Base-by-base conservation (phyloP, 2,329 filamentous ascomycete species). In the Leptodontidium sp. region DNA sequence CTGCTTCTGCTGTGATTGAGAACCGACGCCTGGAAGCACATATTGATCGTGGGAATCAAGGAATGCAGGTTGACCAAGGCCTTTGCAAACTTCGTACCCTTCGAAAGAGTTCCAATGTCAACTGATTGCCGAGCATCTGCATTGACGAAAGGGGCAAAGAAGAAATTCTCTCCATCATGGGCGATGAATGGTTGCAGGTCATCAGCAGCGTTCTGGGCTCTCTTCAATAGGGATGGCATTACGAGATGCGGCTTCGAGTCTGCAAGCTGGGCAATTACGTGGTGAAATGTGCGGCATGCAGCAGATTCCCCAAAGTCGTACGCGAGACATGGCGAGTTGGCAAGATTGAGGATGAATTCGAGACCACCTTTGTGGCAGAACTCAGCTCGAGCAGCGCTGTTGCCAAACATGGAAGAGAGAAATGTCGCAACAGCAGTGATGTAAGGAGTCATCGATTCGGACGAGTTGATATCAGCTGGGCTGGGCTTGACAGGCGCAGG, bases 361-460 rank as follows among this genome's bases (percentile, higher is more conserved):
- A 95, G 89, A 7, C 93, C 96, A 67, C 94, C 93, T 61, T 87
- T 86, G 65, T 92, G 88, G 71, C 96, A 89, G 76, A 98, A 95
- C 29, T 87, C 86, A 21, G 73, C 70, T 14, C 78, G 75, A 29
- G 77, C 72, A 6, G 76, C 71, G 2, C 73, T 69, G 59, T 78
- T 78, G 21, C 68, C 70, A 47, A 79, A 73, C 49, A 79, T 73
- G 1, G 73, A 76, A 11, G 81, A 80, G 57, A 99, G 81, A 78
- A 99, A 99, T 61, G 88, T 91, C 69, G 91, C 87, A 47, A 93
- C 84, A 29, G 92, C 91, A 75, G 88, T 89, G 67, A 98, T 86
- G 77, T 95, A 97, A 32, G 77, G 74, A 32, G 74, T 78, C 70
- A 78, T 75, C 65, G 57, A 78, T 68, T 49, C 67, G 35, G 72